These are phyloP conservation scores for Pseudopyricularia javanii DNA, from an alignment of 2,329 filamentous ascomycete species.

Conservation along the genomic window DNA sequence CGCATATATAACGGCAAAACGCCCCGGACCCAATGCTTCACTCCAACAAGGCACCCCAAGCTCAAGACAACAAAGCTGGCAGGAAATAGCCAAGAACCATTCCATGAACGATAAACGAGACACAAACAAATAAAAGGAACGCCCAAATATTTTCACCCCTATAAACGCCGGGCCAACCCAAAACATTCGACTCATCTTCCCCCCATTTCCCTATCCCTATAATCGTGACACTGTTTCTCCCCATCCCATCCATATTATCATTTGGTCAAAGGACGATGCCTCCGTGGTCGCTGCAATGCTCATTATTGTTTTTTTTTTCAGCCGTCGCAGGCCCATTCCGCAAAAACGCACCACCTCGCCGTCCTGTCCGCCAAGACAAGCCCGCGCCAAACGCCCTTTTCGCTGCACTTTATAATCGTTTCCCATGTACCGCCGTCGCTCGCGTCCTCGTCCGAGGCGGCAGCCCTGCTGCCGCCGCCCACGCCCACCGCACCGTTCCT, in stretches of 20 bases:
- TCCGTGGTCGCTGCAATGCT: not conserved
- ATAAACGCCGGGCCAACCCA: not conserved
- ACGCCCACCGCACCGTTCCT: constrained; percentile 36
- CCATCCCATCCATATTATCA: not conserved
- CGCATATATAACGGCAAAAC: too few relatives aligned
- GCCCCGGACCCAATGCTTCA: too few relatives aligned
- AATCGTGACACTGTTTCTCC: not conserved
- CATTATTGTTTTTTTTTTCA: not conserved
- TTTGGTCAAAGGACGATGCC: not conserved
- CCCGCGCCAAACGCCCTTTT: constrained; percentile 69
- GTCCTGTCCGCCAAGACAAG: constrained; percentile 73
- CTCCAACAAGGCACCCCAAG: too few relatives aligned
- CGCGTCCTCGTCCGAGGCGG: constrained; percentile 35
- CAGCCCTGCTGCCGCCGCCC: constrained; percentile 19
- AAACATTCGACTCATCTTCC: not conserved
- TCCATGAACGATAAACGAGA: too few relatives aligned
- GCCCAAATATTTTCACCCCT: not conserved
- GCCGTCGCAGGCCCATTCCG: constrained; percentile 59
- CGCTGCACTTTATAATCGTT: constrained; percentile 82
- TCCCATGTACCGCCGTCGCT: constrained; percentile 72
- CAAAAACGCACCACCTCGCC: constrained; percentile 85
- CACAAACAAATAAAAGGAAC: not conserved
- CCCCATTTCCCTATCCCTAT: not conserved
- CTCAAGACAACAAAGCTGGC: too few relatives aligned
- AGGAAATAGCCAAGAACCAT: too few relatives aligned